A percentile compares a stretch with the other conserved stretches of the same genome.
These are phyloP conservation scores for Leccinellum rugosiceps DNA, from an alignment of 768 basidiomycete species.

Conservation along the genomic window DNA sequence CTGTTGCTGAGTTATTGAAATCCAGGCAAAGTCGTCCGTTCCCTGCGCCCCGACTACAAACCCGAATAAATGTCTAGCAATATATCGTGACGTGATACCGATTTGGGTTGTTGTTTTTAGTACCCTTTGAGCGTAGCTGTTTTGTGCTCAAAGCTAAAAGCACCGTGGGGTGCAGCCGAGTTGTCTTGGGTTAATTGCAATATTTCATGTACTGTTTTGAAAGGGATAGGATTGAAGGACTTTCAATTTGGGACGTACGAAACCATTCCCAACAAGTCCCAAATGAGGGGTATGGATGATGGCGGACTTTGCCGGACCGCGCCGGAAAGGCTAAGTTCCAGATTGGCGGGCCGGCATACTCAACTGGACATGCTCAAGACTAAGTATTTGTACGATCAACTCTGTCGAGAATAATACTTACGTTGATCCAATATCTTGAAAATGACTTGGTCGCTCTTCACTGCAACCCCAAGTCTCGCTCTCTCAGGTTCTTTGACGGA, in stretches of 20 bases:
- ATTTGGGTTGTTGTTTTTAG: conserved; percentile 2
- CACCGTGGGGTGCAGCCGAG: conserved; percentile 22
- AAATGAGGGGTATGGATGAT: no score
- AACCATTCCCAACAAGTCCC: background rate
- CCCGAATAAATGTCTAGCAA: conserved; percentile 39
- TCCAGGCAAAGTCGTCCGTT: conserved; percentile 84
- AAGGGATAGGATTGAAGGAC: background rate
- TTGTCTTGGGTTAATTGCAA: conserved; percentile 7
- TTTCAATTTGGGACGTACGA: background rate
- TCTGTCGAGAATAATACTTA: no score
- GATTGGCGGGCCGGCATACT: no score
- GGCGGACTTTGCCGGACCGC: no score
- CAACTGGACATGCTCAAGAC: no score
- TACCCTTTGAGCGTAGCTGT: conserved; percentile 8
- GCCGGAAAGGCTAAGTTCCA: no score
- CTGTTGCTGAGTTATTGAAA: conserved; percentile 4
- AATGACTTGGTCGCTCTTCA: no score
- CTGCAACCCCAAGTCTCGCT: no score
- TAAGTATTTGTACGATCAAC: no score
- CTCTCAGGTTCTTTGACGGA: no score
- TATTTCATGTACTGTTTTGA: conserved; percentile 16
- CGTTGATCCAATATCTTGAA: no score
- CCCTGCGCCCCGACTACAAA: conserved; percentile 83
- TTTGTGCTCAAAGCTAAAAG: conserved; percentile 24
- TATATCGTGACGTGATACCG: conserved; percentile 8